Conservation (phyloP, 1,284 basidiomycete genomes). For the Blastosporella zonata region DNA sequence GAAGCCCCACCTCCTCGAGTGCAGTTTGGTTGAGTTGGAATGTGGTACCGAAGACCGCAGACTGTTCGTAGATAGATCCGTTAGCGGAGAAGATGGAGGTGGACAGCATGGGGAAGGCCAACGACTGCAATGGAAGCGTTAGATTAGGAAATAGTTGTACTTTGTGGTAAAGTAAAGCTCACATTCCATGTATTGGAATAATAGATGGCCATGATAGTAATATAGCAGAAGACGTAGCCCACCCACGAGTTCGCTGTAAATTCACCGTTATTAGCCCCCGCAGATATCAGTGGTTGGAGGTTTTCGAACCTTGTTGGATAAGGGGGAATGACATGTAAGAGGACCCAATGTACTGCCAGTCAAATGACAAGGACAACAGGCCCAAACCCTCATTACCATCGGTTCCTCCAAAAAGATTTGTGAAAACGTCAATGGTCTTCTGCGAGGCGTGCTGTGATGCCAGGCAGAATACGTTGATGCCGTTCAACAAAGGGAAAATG, state of each 20-base stretch:
- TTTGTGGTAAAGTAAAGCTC: slow-evolving; percentile 18
- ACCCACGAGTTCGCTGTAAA: slow-evolving; percentile 53
- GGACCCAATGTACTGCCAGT: slow-evolving; percentile 65
- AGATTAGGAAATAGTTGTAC: background rate
- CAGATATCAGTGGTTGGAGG: no score
- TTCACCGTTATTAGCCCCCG: no score
- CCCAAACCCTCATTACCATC: slow-evolving; percentile 66
- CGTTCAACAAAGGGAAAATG: slow-evolving; percentile 59
- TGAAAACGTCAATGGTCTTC: slow-evolving; percentile 45
- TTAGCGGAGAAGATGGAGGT: slow-evolving; percentile 57
- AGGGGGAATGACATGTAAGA: slow-evolving; percentile 37
- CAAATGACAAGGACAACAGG: slow-evolving; percentile 51
- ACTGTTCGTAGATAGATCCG: slow-evolving; percentile 55
- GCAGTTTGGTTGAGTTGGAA: slow-evolving; percentile 56
- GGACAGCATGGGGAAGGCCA: slow-evolving; percentile 59
- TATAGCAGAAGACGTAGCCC: slow-evolving; percentile 52
- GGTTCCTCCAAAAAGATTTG: slow-evolving; percentile 62
- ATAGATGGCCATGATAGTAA: slow-evolving; percentile 53
- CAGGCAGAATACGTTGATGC: slow-evolving; percentile 56
- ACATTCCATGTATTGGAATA: slow-evolving; percentile 61
- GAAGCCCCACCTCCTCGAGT: slow-evolving; percentile 50
- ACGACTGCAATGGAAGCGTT: slow-evolving; percentile 33
- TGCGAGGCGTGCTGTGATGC: slow-evolving; percentile 46
- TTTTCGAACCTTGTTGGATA: slow-evolving; percentile 45
- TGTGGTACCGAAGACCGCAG: slow-evolving; percentile 48